These are phyloP conservation scores for Infundibulicybe gibba DNA, from an alignment of 768 basidiomycete species.

Conservation along the genomic window DNA sequence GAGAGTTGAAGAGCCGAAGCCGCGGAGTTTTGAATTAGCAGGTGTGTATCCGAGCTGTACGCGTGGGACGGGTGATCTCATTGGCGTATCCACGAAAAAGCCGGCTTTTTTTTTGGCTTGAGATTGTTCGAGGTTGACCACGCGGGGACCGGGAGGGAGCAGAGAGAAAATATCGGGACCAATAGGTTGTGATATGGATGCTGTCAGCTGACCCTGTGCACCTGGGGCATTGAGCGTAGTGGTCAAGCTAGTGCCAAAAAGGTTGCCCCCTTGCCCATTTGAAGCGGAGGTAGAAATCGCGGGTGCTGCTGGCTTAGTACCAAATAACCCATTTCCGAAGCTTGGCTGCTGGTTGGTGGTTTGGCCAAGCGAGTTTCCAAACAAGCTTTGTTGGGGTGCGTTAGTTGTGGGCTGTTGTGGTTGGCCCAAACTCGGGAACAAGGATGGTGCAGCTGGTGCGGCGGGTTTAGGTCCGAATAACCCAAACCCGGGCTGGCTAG, in stretches of 20 bases:
- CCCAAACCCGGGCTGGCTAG: slow-evolving; percentile 26
- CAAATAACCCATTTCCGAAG: slow-evolving; percentile 49
- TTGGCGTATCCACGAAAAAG: slow-evolving; percentile 75
- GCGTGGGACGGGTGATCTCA: slow-evolving; percentile 66
- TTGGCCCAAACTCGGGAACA: slow-evolving; percentile 35
- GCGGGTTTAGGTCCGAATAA: slow-evolving; percentile 45
- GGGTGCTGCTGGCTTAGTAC: slow-evolving; percentile 48
- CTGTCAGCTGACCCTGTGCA: slow-evolving; percentile 62
- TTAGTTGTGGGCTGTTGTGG: slow-evolving; percentile 25
- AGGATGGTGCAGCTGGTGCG: slow-evolving; percentile 21
- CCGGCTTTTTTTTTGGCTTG: slow-evolving; percentile 72
- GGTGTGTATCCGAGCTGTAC: slow-evolving; percentile 64
- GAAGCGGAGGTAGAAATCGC: slow-evolving; percentile 40
- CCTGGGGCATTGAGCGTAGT: slow-evolving; percentile 38
- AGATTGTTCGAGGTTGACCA: slow-evolving; percentile 53
- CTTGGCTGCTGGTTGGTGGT: slow-evolving; percentile 32
- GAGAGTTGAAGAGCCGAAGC: slow-evolving; percentile 54
- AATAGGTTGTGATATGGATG: slow-evolving; percentile 87
- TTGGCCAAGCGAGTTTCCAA: slow-evolving; percentile 52
- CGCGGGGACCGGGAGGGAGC: slow-evolving; percentile 69
- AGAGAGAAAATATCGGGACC: slow-evolving; percentile 70
- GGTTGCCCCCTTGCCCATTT: slow-evolving; percentile 31
- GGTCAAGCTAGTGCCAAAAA: slow-evolving; percentile 40
- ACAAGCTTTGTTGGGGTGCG: slow-evolving; percentile 35
- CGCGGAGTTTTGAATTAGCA: slow-evolving; percentile 67